These are phyloP conservation scores for Ampelomyces quisqualis DNA, from an alignment of 2,329 filamentous ascomycete species.

Conservation along the genomic window DNA sequence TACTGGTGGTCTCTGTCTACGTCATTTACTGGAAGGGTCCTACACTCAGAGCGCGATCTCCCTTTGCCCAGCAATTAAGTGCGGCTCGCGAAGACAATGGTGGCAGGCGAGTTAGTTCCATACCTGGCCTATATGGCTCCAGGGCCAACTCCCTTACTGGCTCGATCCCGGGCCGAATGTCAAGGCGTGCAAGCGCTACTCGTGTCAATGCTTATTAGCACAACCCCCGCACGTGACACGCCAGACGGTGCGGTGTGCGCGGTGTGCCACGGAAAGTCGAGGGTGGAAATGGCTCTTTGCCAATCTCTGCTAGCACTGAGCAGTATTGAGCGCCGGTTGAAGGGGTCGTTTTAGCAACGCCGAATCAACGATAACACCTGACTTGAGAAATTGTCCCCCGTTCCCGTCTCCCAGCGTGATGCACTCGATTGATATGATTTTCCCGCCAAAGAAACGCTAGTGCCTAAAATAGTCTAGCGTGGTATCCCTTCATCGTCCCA, in stretches of 20 bases:
- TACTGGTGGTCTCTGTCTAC: conserved; percentile 47
- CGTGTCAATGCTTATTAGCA: conserved; percentile 18
- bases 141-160: conserved; percentile 31
- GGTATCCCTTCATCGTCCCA: no score
- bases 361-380: no score
- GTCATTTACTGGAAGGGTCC: conserved; percentile 59
- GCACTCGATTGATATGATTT: no score
- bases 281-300: conserved; percentile 8
- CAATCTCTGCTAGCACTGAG: neutral
- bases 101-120: conserved; percentile 35
- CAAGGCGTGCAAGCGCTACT: conserved; percentile 35
- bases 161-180: conserved; percentile 19
- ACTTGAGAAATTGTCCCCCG: no score
- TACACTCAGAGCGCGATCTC: conserved; percentile 52
- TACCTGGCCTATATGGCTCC: conserved; percentile 36
- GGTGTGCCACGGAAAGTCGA: no score
- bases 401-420: no score
- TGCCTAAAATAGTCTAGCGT: no score
- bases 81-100: conserved; percentile 35
- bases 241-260: no score
- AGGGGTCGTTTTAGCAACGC: no score
- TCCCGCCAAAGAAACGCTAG: no score
- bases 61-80: conserved; percentile 54
- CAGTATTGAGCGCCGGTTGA: neutral
- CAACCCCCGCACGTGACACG: conserved; percentile 12